phyloP scores from a whole-genome alignment of 441 rosid species.

The Gossypium schwendimanii region DNA sequence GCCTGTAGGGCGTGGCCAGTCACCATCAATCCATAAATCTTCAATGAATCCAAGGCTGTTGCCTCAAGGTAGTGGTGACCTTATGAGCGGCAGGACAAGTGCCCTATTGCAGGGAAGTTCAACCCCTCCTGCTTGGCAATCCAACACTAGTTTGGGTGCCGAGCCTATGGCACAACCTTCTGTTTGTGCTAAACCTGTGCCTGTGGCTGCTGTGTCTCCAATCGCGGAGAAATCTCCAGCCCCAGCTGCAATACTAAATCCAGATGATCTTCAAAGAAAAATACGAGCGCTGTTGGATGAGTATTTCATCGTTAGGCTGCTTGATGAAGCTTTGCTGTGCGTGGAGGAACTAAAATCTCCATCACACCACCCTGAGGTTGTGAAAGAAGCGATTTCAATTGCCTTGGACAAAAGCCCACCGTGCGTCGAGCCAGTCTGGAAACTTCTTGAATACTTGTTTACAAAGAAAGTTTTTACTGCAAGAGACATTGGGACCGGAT shows the following conservation, averaged over 20 bases:
- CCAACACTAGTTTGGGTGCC: slow-evolving; percentile 15
- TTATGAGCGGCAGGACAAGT: slow-evolving; percentile 54
- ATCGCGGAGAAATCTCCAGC: slow-evolving; percentile 36
- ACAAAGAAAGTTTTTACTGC: slow-evolving; percentile 43
- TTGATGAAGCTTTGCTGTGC: slow-evolving; percentile 72
- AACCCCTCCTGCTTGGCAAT: slow-evolving; percentile 27
- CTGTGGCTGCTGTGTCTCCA: slow-evolving; percentile 25
- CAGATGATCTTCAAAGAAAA: slow-evolving; percentile 47
- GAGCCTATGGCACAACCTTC: slow-evolving; percentile 29
- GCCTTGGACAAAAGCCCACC: slow-evolving; percentile 72
- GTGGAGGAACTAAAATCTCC: slow-evolving; percentile 68
- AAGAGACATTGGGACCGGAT: slow-evolving; percentile 58
- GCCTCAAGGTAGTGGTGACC: slow-evolving; percentile 73
- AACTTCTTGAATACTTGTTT: slow-evolving; percentile 48
- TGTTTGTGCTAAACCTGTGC: slow-evolving; percentile 17
- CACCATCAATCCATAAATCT: slow-evolving; percentile 34
- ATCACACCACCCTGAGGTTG: slow-evolving; percentile 63
- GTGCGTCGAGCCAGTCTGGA: slow-evolving; percentile 37
- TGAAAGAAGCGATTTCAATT: slow-evolving; percentile 70
- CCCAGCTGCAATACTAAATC: slow-evolving; percentile 32
- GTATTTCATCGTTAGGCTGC: slow-evolving; percentile 43
- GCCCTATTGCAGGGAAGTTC: slow-evolving; percentile 59
- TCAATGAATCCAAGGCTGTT: slow-evolving; percentile 53
- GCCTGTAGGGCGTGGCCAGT: slow-evolving; percentile 36
- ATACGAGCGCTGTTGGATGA: slow-evolving; percentile 63